Conservation (phyloP, 2,329 filamentous ascomycete species). For the Fusarium nodosum region DNA sequence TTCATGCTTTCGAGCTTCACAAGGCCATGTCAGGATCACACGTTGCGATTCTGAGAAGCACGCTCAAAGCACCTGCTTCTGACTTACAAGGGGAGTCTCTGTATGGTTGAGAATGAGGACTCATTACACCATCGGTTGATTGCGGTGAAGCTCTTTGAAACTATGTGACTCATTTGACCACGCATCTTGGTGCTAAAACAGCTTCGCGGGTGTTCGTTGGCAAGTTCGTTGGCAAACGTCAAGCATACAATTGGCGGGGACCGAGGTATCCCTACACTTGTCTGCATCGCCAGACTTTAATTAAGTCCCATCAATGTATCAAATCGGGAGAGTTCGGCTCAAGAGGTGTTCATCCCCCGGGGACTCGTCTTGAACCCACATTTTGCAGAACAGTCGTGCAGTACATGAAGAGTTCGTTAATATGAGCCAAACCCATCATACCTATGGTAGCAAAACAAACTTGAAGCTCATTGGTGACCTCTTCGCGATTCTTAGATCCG, state of each 20-base stretch:
- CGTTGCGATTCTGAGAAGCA: neutral
- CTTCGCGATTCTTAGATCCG: neutral
- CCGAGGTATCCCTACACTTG: conserved; percentile 1
- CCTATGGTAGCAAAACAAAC: neutral
- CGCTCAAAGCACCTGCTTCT: neutral
- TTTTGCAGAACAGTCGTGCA: neutral
- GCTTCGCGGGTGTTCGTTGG: neutral
- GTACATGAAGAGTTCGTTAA: neutral
- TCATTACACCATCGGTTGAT: neutral
- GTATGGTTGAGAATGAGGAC: neutral
- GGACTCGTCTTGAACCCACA: conserved; percentile 2
- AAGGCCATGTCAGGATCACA: neutral
- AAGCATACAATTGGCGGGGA: neutral
- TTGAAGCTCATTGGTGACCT: neutral
- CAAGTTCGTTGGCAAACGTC: neutral
- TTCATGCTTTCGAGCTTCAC: neutral
- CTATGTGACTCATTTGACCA: conserved; percentile 8
- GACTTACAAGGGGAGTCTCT: neutral
- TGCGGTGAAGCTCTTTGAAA: conserved; percentile 6
- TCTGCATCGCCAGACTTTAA: neutral
- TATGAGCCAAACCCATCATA: neutral
- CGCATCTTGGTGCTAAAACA: conserved; percentile 7
- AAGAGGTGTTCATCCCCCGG: neutral
- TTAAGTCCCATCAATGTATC: neutral
- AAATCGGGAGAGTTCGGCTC: neutral